These are phyloP conservation scores for Microdochium trichocladiopsis DNA, from an alignment of 2,329 filamentous ascomycete species.

Conservation along the genomic window DNA sequence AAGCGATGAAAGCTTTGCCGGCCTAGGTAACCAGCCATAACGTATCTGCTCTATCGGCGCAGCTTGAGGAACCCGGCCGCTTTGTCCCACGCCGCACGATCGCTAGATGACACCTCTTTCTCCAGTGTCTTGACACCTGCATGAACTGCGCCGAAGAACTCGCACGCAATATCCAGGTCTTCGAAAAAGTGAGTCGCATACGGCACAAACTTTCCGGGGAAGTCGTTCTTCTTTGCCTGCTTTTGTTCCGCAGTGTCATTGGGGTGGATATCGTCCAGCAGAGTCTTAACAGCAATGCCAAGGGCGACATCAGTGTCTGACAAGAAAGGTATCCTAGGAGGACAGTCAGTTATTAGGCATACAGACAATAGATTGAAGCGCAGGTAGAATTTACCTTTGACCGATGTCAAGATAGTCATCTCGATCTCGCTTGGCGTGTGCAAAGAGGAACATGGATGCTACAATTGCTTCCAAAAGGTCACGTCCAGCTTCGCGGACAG, in stretches of 20 bases:
- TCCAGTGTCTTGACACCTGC: slow-evolving; percentile 49
- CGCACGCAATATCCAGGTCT: slow-evolving; percentile 49
- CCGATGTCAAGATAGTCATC: slow-evolving; percentile 62
- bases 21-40: neutral
- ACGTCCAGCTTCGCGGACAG: slow-evolving; percentile 71
- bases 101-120: slow-evolving; percentile 33
- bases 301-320: slow-evolving; percentile 67
- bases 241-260: slow-evolving; percentile 43
- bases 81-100: slow-evolving; percentile 46
- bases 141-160: slow-evolving; percentile 51
- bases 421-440: slow-evolving; percentile 66
- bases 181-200: slow-evolving; percentile 51
- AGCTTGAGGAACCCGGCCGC: slow-evolving; percentile 45
- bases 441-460: slow-evolving; percentile 72
- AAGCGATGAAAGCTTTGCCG: neutral
- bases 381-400: slow-evolving; percentile 47
- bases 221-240: slow-evolving; percentile 36
- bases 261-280: slow-evolving; percentile 64
- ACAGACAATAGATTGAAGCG: slow-evolving; percentile 1
- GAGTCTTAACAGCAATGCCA: slow-evolving; percentile 73
- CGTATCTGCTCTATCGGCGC: slow-evolving; percentile 3
- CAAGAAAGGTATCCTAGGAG: slow-evolving; percentile 55
- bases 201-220: slow-evolving; percentile 49
- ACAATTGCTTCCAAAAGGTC: slow-evolving; percentile 80
- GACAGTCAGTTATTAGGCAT: slow-evolving; percentile 10